Evolutionary conservation across 2,329 filamentous ascomycete genomes (phyloP).

Genomic region (Teratosphaeria gauchensis): DNA sequence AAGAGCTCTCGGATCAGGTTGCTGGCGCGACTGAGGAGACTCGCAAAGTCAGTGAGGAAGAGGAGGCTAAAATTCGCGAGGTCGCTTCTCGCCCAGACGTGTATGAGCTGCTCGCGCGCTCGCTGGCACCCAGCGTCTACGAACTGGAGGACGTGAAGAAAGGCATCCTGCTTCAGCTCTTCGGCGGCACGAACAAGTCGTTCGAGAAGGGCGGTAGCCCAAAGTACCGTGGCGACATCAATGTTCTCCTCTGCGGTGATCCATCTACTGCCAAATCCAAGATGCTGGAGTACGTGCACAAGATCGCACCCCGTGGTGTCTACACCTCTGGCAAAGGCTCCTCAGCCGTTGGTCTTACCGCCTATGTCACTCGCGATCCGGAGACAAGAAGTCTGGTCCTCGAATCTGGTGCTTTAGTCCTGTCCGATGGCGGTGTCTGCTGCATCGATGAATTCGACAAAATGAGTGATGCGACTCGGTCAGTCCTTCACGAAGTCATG

Average conservation of each 20-base stretch:
- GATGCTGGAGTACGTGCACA: constrained; percentile 87
- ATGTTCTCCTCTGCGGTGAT: constrained; percentile 91
- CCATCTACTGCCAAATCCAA: constrained; percentile 96
- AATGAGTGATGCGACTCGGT: constrained; percentile 66
- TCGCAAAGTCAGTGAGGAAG: constrained; percentile 72
- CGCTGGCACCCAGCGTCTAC: constrained; percentile 87
- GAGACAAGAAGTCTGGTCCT: constrained; percentile 65
- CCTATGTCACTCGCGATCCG: constrained; percentile 66
- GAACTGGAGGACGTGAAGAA: constrained; percentile 99
- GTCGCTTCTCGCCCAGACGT: constrained; percentile 75
- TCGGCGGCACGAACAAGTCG: constrained; percentile 95
- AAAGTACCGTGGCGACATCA: constrained; percentile 94
- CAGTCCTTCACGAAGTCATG: constrained; percentile 71
- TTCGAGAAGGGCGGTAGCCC: constrained; percentile 95
- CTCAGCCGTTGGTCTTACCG: constrained; percentile 65
- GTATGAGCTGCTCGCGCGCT: constrained; percentile 84
- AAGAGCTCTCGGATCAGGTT: constrained; percentile 65
- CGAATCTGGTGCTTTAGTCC: constrained; percentile 62
- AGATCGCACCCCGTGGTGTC: constrained; percentile 83
- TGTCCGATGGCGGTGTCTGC: constrained; percentile 66
- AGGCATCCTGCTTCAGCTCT: constrained; percentile 89
- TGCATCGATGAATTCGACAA: constrained; percentile 76
- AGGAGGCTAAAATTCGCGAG: constrained; percentile 77
- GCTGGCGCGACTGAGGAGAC: constrained; percentile 70
- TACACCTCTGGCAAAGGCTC: constrained; percentile 70